A percentile compares a stretch with the other conserved stretches of the same genome.
phyloP scores from a whole-genome alignment of 441 rosid species.

The Populus hybrid region DNA sequence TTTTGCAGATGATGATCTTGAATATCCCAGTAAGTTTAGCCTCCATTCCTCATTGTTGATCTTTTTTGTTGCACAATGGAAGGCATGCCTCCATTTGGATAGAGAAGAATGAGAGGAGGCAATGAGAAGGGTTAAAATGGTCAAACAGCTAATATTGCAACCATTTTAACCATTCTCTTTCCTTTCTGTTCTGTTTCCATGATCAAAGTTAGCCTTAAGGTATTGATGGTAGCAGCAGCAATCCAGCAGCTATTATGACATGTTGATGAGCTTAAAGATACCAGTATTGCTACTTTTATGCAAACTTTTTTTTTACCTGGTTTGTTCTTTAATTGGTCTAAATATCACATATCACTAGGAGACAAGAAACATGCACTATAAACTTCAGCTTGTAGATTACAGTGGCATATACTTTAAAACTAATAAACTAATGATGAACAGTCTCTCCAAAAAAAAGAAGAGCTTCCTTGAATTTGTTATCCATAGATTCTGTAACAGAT shows the following conservation, averaged over 20 bases:
- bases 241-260: not conserved
- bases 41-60: slow-evolving; percentile 11
- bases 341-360: not conserved
- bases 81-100: not conserved
- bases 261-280: not conserved
- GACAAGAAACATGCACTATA: not conserved
- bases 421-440: not conserved
- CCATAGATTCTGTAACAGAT: not conserved
- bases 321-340: not conserved
- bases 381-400: not conserved
- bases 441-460: not conserved
- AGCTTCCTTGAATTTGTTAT: not conserved
- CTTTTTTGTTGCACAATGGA: not conserved
- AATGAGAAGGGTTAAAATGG: slow-evolving; percentile 1
- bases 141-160: not conserved
- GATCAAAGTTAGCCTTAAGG: not conserved
- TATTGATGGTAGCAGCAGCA: not conserved
- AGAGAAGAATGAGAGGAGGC: slow-evolving; percentile 2
- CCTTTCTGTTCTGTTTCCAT: not conserved
- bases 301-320: not conserved
- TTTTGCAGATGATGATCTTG: slow-evolving; percentile 76
- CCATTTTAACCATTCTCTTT: not conserved
- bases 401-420: not conserved
- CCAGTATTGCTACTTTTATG: not conserved
- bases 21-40: slow-evolving; percentile 68